These are phyloP conservation scores for Alternaria sp. DNA, from an alignment of 2,329 filamentous ascomycete genomes.

Conservation along the genomic window DNA sequence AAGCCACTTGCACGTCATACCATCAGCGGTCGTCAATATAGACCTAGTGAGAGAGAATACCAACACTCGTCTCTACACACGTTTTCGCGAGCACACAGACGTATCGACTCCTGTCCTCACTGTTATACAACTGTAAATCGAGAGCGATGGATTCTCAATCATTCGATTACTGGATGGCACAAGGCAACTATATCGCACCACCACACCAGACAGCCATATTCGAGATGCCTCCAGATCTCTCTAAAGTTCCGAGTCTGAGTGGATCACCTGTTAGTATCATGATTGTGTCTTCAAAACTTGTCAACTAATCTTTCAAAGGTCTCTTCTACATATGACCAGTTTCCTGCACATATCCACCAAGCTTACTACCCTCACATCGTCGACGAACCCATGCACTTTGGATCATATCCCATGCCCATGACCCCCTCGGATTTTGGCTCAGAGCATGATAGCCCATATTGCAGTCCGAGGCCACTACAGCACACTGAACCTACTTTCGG, in stretches of 20 bases:
- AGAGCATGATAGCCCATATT: slow-evolving; percentile 51
- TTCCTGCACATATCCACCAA: slow-evolving; percentile 43
- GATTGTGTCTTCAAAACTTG: neutral
- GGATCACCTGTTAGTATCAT: slow-evolving; percentile 48
- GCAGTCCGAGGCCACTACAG: slow-evolving; percentile 45
- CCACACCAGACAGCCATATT: slow-evolving; percentile 45
- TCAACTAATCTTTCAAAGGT: slow-evolving; percentile 32
- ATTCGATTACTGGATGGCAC: slow-evolving; percentile 51
- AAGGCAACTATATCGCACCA: slow-evolving; percentile 43
- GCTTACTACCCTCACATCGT: slow-evolving; percentile 46
- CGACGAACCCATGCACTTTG: slow-evolving; percentile 45
- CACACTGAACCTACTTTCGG: slow-evolving; percentile 38
- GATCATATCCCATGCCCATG: slow-evolving; percentile 49
- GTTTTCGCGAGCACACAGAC: slow-evolving; percentile 11
- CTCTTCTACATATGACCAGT: slow-evolving; percentile 50
- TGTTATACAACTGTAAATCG: neutral
- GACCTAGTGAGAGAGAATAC: neutral
- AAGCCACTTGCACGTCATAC: slow-evolving; percentile 8
- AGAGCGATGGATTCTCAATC: slow-evolving; percentile 48
- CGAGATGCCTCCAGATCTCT: slow-evolving; percentile 46
- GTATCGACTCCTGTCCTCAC: slow-evolving; percentile 17
- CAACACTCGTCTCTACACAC: neutral
- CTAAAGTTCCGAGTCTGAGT: slow-evolving; percentile 51
- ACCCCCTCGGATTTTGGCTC: slow-evolving; percentile 53
- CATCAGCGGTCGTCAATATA: slow-evolving; percentile 1